These are phyloP conservation scores for Myxozyma vanderwaltii DNA, from an alignment of 805 yeast species.

Conservation along the genomic window DNA sequence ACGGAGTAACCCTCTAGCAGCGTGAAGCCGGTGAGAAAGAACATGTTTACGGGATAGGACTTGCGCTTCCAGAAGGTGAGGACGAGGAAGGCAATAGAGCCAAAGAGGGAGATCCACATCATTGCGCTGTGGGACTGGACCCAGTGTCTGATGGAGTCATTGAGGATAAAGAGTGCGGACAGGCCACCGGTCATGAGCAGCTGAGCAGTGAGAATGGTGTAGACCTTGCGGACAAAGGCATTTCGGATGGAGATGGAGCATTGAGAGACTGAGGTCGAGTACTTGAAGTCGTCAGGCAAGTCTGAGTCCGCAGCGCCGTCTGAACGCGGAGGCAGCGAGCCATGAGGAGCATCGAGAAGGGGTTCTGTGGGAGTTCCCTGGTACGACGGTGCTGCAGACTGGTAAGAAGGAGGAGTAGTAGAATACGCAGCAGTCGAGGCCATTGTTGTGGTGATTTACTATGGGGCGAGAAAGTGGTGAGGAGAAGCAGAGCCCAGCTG, in stretches of 20 bases:
- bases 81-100: slow-evolving; percentile 64
- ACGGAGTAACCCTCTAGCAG: slow-evolving; percentile 71
- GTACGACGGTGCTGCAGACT: slow-evolving; percentile 22
- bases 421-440: slow-evolving; percentile 16
- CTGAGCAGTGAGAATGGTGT: slow-evolving; percentile 68
- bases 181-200: slow-evolving; percentile 60
- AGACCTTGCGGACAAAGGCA: slow-evolving; percentile 76
- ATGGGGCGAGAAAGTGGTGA: neutral
- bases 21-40: slow-evolving; percentile 67
- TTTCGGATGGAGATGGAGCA: slow-evolving; percentile 77
- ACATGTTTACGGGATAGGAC: slow-evolving; percentile 66
- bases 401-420: slow-evolving; percentile 30
- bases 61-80: slow-evolving; percentile 65
- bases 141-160: slow-evolving; percentile 54
- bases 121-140: slow-evolving; percentile 61
- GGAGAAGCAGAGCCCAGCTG: neutral
- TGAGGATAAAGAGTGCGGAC: slow-evolving; percentile 54
- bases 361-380: slow-evolving; percentile 11
- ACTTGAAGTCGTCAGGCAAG: slow-evolving; percentile 68
- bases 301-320: slow-evolving; percentile 25
- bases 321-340: slow-evolving; percentile 10
- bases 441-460: neutral
- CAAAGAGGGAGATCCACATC: slow-evolving; percentile 56
- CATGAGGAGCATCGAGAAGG: slow-evolving; percentile 22
- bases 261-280: slow-evolving; percentile 71